These are phyloP conservation scores for Dryas drummondii DNA, from an alignment of 306 rosid species.

Conservation along the genomic window DNA sequence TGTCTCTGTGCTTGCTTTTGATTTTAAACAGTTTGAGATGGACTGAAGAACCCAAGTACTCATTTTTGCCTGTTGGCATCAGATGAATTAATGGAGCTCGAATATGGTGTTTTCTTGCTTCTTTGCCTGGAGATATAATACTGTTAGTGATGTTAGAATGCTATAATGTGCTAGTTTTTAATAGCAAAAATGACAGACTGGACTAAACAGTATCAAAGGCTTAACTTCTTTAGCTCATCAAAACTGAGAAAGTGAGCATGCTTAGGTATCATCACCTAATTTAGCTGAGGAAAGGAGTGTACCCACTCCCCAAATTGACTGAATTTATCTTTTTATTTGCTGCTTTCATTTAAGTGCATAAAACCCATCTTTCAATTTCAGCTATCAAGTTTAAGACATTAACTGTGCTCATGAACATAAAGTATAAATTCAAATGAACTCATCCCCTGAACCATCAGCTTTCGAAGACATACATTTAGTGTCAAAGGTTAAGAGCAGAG, in stretches of 20 bases:
- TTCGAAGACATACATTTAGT: background rate
- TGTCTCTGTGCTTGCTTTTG: slow-evolving; percentile 18
- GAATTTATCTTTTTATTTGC: no score
- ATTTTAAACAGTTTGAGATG: slow-evolving; percentile 28
- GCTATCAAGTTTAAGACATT: no score
- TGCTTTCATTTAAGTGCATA: no score
- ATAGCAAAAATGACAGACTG: background rate
- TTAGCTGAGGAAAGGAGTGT: no score
- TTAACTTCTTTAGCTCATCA: no score
- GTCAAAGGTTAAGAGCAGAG: slow-evolving; percentile 19
- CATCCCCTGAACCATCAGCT: background rate
- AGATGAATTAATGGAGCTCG: slow-evolving; percentile 16
- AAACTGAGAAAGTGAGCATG: no score
- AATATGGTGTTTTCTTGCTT: slow-evolving; percentile 18
- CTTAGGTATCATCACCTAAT: no score
- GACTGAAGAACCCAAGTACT: slow-evolving; percentile 28
- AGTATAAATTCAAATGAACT: no score
- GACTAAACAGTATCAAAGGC: background rate
- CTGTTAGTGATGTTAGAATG: slow-evolving; percentile 6
- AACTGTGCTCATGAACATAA: no score
- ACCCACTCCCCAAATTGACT: no score
- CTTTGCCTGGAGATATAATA: slow-evolving; percentile 29
- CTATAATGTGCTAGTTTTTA: background rate
- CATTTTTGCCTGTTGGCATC: slow-evolving; percentile 16
- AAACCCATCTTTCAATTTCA: no score